Evolutionary conservation across 2,329 filamentous ascomycete species (phyloP), one percentile per base, ranked within the genome.

Genomic region (Verticillium nubilum): DNA sequence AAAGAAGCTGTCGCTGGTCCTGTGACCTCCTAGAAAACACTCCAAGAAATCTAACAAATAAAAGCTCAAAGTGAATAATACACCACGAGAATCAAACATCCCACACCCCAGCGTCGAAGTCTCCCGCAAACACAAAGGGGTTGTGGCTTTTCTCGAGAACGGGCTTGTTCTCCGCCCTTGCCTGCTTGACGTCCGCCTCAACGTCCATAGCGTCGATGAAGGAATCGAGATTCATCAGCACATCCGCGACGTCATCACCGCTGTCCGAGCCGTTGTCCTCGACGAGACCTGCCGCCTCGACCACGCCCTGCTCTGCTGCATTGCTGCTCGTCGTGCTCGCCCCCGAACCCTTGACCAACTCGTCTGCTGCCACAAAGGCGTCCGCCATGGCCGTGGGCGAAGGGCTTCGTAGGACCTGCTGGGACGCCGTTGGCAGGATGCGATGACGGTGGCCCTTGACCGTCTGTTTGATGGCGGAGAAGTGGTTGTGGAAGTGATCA

Each of bases 321-420:
- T 25, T 19, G 19, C 27, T 55, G 33, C 31, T 62, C 59, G 29
- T 54, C 42, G 26, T 63, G 33, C 42, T n/a, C 12, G 27, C n/a
- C 37, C 42, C 12, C 26, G 15, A n/a, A 58, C 54, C n/a, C 57
- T 56, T 63, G 33, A 59, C 62, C 27, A 52, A 67, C 61, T 61
- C 58, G 61, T 83, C 80, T 5, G 78, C 80, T n/a, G 73, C 68
- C 28, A 76, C 68, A 60, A 83, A 84, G 6, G 78, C 77, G 60
- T 79, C 71, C 0, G 80, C 80, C 77, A 82, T 81, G 6, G 78
- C 80, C 58, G 70, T 73, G 17, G 79, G 62, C 0, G 66, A 66
- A 6, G 78, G 76, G 31, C 78, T 82, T 35, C 69, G 63, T 13
- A 68, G 69, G 6, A 76, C 80, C n/a, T 69, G 72, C 23, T 73